Conservation (phyloP, 2,329 filamentous ascomycete species). For the Colletotrichum agaves region DNA sequence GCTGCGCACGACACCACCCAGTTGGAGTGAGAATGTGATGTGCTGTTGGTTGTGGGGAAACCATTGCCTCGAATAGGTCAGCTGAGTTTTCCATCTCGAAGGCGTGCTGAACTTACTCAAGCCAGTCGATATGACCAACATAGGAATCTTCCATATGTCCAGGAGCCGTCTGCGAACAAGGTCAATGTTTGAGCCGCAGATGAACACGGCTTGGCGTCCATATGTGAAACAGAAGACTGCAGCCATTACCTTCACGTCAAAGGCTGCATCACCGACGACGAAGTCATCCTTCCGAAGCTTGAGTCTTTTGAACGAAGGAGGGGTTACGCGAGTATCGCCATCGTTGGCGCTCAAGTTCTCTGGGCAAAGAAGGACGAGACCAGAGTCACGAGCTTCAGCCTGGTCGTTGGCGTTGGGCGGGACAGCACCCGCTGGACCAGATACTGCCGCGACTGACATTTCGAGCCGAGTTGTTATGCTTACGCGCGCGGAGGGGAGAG, state of each 20-base stretch:
- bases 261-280: background rate
- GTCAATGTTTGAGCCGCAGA: background rate
- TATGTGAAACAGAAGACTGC: too few relatives aligned
- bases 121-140: slow-evolving; percentile 20
- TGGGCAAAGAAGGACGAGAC: too few relatives aligned
- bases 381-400: too few relatives aligned
- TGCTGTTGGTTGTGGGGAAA: slow-evolving; percentile 24
- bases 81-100: background rate
- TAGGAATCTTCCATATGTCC: background rate
- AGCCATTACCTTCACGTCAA: slow-evolving; percentile 13
- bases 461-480: too few relatives aligned
- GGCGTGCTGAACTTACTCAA: background rate
- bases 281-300: background rate
- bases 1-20: background rate
- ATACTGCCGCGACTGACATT: too few relatives aligned
- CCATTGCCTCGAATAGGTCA: background rate
- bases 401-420: too few relatives aligned
- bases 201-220: too few relatives aligned
- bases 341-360: too few relatives aligned
- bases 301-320: background rate
- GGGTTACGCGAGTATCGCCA: background rate
- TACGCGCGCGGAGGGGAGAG: too few relatives aligned
- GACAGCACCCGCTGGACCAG: too few relatives aligned
- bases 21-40: slow-evolving; percentile 1
- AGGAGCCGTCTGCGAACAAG: slow-evolving; percentile 11